Conservation (phyloP, 257 asterid species). For the Datura wrightii region DNA sequence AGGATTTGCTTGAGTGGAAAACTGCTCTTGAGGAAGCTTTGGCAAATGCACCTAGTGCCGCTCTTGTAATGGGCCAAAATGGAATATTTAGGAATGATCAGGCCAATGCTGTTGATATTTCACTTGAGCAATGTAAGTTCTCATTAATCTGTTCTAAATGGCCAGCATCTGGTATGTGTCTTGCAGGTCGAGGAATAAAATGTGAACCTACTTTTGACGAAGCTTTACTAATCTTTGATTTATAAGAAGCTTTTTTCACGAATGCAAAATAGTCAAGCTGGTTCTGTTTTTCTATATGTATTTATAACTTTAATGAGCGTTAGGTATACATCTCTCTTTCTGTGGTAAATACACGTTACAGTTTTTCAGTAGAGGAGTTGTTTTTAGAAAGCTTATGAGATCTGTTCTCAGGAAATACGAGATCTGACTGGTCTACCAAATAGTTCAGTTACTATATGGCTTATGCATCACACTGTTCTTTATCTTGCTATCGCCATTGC, state of each 20-base stretch:
- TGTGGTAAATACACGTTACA: neutral
- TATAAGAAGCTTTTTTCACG: neutral
- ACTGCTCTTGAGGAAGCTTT: constrained; percentile 96
- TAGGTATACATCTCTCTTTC: neutral
- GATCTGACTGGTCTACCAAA: constrained; percentile 13
- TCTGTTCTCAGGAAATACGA: constrained; percentile 22
- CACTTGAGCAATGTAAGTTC: constrained; percentile 71
- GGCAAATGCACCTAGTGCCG: constrained; percentile 81
- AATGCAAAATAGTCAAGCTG: neutral
- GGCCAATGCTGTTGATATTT: constrained; percentile 57
- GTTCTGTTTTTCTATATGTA: constrained; percentile 6
- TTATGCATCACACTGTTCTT: constrained; percentile 6
- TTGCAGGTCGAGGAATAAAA: constrained; percentile 13
- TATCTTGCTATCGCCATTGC: neutral
- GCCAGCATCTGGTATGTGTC: constrained; percentile 8
- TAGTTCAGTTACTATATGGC: neutral
- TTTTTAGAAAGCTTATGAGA: neutral
- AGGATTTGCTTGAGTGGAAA: constrained; percentile 96
- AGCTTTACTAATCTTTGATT: constrained; percentile 11
- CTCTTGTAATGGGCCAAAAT: constrained; percentile 76
- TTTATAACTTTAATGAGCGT: constrained; percentile 20
- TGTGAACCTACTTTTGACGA: neutral
- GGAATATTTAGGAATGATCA: constrained; percentile 80
- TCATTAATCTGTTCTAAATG: constrained; percentile 17
- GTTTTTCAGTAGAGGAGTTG: neutral